Percentiles rank a stretch among this genome's conserved stretches.
Evolutionary conservation across 2,329 filamentous ascomycete species (phyloP).

Genomic region (Monosporascus sp.): DNA sequence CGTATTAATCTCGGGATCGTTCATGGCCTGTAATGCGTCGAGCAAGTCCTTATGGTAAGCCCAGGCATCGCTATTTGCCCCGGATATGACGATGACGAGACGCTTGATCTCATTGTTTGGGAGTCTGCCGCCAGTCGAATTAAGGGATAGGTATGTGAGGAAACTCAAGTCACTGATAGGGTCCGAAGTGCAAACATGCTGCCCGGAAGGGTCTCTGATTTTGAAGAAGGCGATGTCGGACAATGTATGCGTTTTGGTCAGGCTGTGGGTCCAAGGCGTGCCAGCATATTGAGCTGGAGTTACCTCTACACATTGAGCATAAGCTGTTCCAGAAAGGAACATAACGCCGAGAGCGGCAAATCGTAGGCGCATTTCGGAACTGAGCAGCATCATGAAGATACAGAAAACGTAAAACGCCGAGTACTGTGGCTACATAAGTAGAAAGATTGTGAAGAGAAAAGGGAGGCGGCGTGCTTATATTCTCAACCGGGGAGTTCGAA

Average conservation of each 20-base stretch:
- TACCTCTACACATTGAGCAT: slow-evolving; percentile 3
- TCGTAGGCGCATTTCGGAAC: background rate
- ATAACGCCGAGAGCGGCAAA: background rate
- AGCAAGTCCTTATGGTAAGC: slow-evolving; percentile 2
- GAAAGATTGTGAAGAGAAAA: no score
- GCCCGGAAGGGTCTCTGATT: slow-evolving; percentile 4
- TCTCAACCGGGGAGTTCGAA: no score
- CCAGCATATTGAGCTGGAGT: slow-evolving; percentile 2
- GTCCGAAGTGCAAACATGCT: slow-evolving; percentile 4
- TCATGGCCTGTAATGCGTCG: slow-evolving; percentile 1
- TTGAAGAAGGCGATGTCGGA: slow-evolving; percentile 5
- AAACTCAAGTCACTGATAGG: slow-evolving; percentile 2
- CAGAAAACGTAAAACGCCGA: no score
- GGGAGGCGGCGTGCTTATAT: no score
- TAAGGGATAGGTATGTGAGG: slow-evolving; percentile 3
- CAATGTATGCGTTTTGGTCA: slow-evolving; percentile 1
- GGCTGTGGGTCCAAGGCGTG: slow-evolving; percentile 1
- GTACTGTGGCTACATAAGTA: no score
- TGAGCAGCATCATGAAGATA: no score
- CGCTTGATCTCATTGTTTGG: background rate
- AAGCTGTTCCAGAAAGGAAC: background rate
- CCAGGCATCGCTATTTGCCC: slow-evolving; percentile 2
- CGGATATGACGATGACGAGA: slow-evolving; percentile 2
- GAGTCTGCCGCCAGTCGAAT: background rate
- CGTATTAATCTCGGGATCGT: background rate